phyloP scores from a whole-genome alignment of 108 stramenopile species.

The Tribonema minus region DNA sequence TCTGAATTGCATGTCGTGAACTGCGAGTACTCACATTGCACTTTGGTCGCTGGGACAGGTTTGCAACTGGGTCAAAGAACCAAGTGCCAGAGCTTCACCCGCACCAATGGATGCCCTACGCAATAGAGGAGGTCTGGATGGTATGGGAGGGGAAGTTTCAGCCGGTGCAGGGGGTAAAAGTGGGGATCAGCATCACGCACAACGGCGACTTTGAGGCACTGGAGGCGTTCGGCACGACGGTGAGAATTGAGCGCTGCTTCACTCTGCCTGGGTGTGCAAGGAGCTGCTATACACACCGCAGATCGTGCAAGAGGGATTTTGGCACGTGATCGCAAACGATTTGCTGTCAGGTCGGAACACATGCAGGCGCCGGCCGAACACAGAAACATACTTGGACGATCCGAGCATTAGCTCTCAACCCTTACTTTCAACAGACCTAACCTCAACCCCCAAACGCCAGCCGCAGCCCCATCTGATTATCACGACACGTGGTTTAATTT shows the following conservation, averaged over 20 bases:
- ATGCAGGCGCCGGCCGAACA: too few species aligned
- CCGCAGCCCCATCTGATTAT: too few species aligned
- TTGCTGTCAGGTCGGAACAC: too few species aligned
- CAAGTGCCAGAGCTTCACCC: not conserved
- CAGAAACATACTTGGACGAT: too few species aligned
- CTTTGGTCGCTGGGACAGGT: too few species aligned
- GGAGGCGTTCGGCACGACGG: not conserved
- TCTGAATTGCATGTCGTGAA: too few species aligned
- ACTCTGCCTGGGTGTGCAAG: not conserved
- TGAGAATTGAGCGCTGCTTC: not conserved
- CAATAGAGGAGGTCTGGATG: not conserved
- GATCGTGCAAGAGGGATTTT: not conserved
- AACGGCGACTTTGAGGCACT: conserved; percentile 32
- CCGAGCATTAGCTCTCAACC: too few species aligned
- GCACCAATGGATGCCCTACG: not conserved
- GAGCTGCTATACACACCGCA: not conserved
- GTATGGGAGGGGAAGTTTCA: not conserved
- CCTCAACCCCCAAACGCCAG: too few species aligned
- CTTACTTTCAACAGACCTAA: too few species aligned
- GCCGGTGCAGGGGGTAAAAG: not conserved
- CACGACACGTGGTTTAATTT: too few species aligned
- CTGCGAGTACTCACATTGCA: too few species aligned
- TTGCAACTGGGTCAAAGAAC: not conserved
- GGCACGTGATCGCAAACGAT: too few species aligned
- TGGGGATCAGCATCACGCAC: conserved; percentile 18